Evolutionary conservation across 306 rosid species (phyloP).

Genomic region (Prunus persica): DNA sequence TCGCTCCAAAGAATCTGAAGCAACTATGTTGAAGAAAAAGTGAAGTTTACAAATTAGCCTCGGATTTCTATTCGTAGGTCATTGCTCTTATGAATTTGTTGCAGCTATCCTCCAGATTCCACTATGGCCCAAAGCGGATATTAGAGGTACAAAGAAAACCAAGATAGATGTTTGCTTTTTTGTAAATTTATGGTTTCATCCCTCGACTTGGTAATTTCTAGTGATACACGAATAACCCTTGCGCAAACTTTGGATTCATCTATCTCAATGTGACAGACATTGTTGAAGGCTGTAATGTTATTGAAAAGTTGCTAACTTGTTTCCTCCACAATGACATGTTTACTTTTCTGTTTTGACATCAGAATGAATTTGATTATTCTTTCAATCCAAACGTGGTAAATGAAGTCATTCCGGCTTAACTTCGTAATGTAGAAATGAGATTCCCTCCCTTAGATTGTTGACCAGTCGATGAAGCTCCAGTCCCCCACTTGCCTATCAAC

Average conservation of each 20-base stretch:
- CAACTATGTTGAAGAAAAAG: neutral
- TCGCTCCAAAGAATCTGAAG: constrained; percentile 51
- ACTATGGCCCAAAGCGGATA: neutral
- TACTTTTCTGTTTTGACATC: neutral
- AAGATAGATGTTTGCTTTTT: too few species aligned
- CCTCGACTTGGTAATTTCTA: neutral
- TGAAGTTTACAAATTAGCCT: neutral
- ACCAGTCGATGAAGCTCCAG: neutral
- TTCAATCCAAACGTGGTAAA: neutral
- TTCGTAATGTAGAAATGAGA: neutral
- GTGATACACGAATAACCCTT: neutral
- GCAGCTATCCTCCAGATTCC: neutral
- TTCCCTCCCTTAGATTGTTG: neutral
- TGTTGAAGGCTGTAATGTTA: neutral
- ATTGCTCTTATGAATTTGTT: neutral
- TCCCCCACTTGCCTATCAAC: neutral
- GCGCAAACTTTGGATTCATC: neutral
- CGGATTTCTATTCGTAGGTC: neutral
- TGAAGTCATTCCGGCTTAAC: neutral
- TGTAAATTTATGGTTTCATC: neutral
- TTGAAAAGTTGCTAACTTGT: neutral
- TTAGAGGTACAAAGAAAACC: neutral
- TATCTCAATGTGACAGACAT: neutral
- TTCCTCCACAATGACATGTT: neutral
- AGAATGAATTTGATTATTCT: neutral